These are phyloP conservation scores for Pichia sp. DNA, from an alignment of 1,139 yeast species.

Conservation along the genomic window DNA sequence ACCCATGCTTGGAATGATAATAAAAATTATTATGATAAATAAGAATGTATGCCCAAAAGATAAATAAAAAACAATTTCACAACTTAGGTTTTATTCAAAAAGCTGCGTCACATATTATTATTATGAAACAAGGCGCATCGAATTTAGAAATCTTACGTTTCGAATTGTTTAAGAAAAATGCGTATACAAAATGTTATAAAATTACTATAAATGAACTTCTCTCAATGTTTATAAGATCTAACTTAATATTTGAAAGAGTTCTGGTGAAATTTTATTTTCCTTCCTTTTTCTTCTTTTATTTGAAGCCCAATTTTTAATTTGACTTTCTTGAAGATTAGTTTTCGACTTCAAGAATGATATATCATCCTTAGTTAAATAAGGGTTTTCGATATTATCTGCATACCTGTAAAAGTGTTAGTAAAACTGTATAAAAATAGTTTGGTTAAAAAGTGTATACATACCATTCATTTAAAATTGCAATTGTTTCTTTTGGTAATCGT, in stretches of 20 bases:
- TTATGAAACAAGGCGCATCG: no score
- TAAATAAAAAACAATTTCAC: no score
- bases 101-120: no score
- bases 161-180: no score
- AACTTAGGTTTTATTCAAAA: no score
- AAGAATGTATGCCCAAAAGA: no score
- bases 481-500: constrained; percentile 16
- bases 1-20: background rate
- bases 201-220: background rate
- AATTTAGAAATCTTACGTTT: no score
- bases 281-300: constrained; percentile 21
- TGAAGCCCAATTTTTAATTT: constrained; percentile 25
- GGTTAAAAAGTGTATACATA: constrained; percentile 13
- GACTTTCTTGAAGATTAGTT: constrained; percentile 19
- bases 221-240: background rate
- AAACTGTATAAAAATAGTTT: background rate
- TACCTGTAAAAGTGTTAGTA: constrained; percentile 17
- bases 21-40: no score
- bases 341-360: constrained; percentile 11
- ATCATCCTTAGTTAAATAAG: constrained; percentile 21
- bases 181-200: no score
- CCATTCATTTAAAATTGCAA: constrained; percentile 18
- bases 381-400: constrained; percentile 20
- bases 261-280: constrained; percentile 14
- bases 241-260: constrained; percentile 11